Conservation (phyloP, 2,329 filamentous ascomycete genomes). For the Chaetomiaceae sp. region DNA sequence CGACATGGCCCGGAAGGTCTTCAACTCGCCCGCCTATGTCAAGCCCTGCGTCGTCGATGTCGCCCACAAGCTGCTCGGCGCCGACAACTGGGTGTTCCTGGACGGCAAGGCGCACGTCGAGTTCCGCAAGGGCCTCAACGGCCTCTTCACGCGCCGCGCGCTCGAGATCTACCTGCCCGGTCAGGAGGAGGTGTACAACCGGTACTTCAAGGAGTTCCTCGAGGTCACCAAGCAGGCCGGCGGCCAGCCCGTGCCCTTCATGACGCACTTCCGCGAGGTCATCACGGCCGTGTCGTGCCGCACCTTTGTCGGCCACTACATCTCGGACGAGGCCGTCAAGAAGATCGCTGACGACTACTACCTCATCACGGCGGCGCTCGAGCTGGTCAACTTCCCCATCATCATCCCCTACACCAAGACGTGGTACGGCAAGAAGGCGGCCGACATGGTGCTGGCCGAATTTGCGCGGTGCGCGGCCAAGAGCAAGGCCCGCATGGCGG, state of each 20-base stretch:
- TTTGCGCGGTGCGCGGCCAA: slow-evolving; percentile 91
- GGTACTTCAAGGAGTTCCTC: slow-evolving; percentile 77
- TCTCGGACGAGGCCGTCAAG: slow-evolving; percentile 83
- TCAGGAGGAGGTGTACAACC: slow-evolving; percentile 86
- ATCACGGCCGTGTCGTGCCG: slow-evolving; percentile 94
- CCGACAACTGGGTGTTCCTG: slow-evolving; percentile 94
- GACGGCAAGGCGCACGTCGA: slow-evolving; percentile 94
- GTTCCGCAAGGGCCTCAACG: slow-evolving; percentile 94
- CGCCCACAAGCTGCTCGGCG: slow-evolving; percentile 86
- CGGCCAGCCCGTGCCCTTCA: slow-evolving; percentile 77
- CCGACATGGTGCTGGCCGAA: slow-evolving; percentile 85
- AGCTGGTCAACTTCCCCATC: slow-evolving; percentile 97
- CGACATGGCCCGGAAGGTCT: slow-evolving; percentile 92
- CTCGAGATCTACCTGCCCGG: slow-evolving; percentile 85
- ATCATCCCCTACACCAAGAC: slow-evolving; percentile 93
- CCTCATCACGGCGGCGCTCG: slow-evolving; percentile 88
- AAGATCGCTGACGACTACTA: slow-evolving; percentile 97
- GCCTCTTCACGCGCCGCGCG: slow-evolving; percentile 86
- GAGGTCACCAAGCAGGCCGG: slow-evolving; percentile 66
- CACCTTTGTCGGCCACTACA: slow-evolving; percentile 96
- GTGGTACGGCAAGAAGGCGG: slow-evolving; percentile 95
- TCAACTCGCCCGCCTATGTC: slow-evolving; percentile 87
- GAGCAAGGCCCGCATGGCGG: slow-evolving; percentile 85
- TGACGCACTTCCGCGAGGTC: slow-evolving; percentile 87
- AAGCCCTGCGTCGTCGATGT: slow-evolving; percentile 96